Base-by-base conservation (phyloP, 306 rosid genomes). In the Carpinus viminea region DNA sequence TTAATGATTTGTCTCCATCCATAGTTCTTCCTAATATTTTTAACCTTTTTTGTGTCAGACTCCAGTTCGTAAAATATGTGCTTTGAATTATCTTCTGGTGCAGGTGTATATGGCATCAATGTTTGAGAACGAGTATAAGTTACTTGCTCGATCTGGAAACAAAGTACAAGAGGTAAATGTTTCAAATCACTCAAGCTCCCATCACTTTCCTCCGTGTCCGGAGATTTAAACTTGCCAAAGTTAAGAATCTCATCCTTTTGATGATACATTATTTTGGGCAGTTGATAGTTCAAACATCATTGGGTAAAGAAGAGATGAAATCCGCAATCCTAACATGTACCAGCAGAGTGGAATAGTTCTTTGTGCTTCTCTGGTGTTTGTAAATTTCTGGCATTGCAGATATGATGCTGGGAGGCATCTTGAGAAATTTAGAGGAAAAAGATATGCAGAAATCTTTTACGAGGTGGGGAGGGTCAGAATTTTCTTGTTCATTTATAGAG, bases 61-160 rank as follows among this genome's bases (percentile, higher is more conserved):
- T 80, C 60, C 28, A n/a, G 48, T 47, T 79, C 52, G 72, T 81
- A 56, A 61, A 78, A 50, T 78, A 70, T 76, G 57, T 65, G 50
- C 59, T 54, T 21, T 46, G 15, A 66, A 57, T 45, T 46, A 21
- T 61, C 41, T 28, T 60, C 70, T 76, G 72, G 68, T 80, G 82
- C 84, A 95, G 98, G 98, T 95, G 73, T 95, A 95, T 84, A 90
- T 95, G 99, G 93, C 98, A 77, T 91, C 99, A 79, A 86, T 93
- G 87, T 91, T 92, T 81, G 98, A 93, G 86, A 83, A 91, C 83
- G 97, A 93, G 78, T 93, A 91, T 86, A 95, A 95, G 86, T 87
- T 95, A 85, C 97, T 95, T 13, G 99, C 98, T 78, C 89, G 98
- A 80, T 84, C 93, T 7, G 99, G 80, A 80, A 91, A 95, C 85